Evolutionary conservation across 2,329 filamentous ascomycete genomes (phyloP).

Genomic region (Cladobotryum mycophilum): DNA sequence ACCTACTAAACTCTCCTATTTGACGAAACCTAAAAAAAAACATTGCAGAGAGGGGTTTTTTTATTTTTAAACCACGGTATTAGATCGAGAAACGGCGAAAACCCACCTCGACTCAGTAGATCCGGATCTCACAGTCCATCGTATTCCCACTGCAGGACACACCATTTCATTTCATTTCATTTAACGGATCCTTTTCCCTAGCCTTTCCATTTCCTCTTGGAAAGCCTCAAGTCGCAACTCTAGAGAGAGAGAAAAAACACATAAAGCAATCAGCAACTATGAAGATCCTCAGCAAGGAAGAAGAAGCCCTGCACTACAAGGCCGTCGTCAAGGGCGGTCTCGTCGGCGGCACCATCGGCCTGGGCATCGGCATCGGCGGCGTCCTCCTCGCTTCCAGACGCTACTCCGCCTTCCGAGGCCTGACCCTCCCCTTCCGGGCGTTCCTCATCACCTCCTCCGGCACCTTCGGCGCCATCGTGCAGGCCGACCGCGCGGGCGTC

Average conservation of each 20-base stretch:
- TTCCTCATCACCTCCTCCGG: constrained; percentile 80
- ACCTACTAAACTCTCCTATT: too few relatives aligned
- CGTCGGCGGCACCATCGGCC: constrained; percentile 64
- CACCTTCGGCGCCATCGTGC: constrained; percentile 83
- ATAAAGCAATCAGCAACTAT: constrained; percentile 44
- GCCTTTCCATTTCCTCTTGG: not conserved
- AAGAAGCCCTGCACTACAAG: constrained; percentile 80
- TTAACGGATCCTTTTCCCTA: not conserved
- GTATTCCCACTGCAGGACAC: not conserved
- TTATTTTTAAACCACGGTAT: too few relatives aligned
- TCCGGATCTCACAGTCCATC: not conserved
- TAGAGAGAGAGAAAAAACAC: not conserved
- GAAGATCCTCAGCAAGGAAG: constrained; percentile 94
- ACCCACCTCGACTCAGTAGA: not conserved
- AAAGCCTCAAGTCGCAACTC: not conserved
- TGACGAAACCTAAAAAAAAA: too few relatives aligned
- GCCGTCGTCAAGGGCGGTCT: constrained; percentile 73
- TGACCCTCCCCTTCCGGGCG: constrained; percentile 83
- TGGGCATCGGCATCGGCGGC: constrained; percentile 59
- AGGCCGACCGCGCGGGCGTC: constrained; percentile 65
- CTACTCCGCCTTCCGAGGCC: constrained; percentile 69
- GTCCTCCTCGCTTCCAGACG: constrained; percentile 63
- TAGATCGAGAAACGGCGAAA: not conserved
- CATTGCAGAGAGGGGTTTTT: too few relatives aligned
- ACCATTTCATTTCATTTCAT: too few relatives aligned